Evolutionary conservation across 2,329 filamentous ascomycete species (phyloP).

Genomic region (Ustilaginoidea virens): DNA sequence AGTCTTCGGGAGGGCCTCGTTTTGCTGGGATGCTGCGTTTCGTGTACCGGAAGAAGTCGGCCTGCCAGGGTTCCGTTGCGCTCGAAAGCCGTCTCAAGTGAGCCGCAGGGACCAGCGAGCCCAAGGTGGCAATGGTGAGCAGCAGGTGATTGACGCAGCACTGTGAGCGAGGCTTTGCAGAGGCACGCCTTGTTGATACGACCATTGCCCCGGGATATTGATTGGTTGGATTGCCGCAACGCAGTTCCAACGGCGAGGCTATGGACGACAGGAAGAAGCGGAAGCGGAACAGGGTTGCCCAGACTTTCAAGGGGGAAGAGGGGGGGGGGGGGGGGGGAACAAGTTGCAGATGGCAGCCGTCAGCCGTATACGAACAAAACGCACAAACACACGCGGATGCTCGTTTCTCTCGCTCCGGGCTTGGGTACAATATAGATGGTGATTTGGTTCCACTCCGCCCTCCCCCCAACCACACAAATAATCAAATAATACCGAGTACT

Average conservation of each 20-base stretch:
- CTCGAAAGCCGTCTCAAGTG: constrained; percentile 6
- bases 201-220: constrained; percentile 1
- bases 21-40: constrained; percentile 12
- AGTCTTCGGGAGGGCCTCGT: constrained; percentile 16
- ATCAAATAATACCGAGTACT: no score
- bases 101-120: constrained; percentile 8
- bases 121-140: constrained; percentile 9
- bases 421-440: not conserved
- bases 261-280: not conserved
- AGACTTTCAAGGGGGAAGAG: no score
- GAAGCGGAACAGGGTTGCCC: no score
- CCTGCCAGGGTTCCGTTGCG: constrained; percentile 11
- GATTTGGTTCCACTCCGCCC: no score
- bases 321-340: no score
- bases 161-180: not conserved
- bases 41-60: constrained; percentile 12
- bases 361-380: not conserved
- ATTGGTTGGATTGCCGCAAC: not conserved
- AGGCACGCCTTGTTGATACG: not conserved
- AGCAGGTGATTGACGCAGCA: constrained; percentile 10
- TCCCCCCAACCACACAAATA: not conserved
- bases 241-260: no score
- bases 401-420: no score
- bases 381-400: no score
- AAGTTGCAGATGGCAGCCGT: not conserved